Evolutionary conservation across 2,329 filamentous ascomycete species (phyloP).

Genomic region (Geosmithia flava): DNA sequence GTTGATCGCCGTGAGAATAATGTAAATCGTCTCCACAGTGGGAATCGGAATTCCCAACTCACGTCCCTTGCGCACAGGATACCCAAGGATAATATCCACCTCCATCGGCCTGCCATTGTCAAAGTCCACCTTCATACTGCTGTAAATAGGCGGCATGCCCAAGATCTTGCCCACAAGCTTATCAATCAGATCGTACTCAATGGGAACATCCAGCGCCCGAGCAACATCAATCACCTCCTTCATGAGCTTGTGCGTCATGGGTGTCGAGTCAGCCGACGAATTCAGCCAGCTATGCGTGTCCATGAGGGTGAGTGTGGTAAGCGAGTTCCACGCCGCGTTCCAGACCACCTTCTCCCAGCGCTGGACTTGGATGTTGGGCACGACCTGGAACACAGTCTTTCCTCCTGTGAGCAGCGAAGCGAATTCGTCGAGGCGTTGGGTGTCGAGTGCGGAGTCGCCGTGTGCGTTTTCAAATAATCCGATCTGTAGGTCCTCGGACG

Average conservation of each 20-base stretch:
- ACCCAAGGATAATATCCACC: conserved; percentile 60
- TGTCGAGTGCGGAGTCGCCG: conserved; percentile 16
- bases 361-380: conserved; percentile 40
- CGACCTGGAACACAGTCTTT: conserved; percentile 30
- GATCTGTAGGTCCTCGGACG: conserved; percentile 41
- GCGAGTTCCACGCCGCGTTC: conserved; percentile 49
- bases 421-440: conserved; percentile 24
- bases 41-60: conserved; percentile 52
- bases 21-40: conserved; percentile 50
- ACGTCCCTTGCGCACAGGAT: conserved; percentile 53
- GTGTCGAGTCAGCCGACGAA: conserved; percentile 28
- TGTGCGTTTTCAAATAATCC: conserved; percentile 32
- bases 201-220: conserved; percentile 32
- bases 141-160: conserved; percentile 25
- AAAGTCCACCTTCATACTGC: conserved; percentile 59
- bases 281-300: conserved; percentile 38
- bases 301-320: conserved; percentile 41
- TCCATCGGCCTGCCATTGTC: conserved; percentile 54
- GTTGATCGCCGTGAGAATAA: conserved; percentile 3
- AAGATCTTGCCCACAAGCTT: conserved; percentile 27
- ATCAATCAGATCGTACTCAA: conserved; percentile 32
- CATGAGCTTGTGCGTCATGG: conserved; percentile 36
- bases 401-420: conserved; percentile 24
- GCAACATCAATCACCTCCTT: conserved; percentile 44
- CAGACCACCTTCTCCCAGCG: conserved; percentile 49